Percentiles rank a stretch among this genome's conserved stretches.
These are phyloP conservation scores for Populus euphratica DNA, from an alignment of 345 rosid genomes.

Conservation along the genomic window DNA sequence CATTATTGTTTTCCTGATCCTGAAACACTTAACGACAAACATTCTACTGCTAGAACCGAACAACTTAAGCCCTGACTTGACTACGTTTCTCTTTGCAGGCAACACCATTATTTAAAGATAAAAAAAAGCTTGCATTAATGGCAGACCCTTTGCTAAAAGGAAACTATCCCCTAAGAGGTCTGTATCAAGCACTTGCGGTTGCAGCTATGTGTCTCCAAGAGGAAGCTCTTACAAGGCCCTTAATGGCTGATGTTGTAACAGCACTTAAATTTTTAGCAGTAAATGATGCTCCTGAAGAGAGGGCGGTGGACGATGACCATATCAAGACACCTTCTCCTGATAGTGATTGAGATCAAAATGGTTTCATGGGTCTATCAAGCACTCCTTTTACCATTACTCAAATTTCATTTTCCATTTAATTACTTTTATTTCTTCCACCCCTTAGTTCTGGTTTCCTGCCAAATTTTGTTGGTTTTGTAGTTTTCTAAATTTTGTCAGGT, in stretches of 20 bases:
- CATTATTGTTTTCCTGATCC: too few relatives aligned
- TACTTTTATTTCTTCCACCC: too few relatives aligned
- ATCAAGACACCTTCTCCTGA: background rate
- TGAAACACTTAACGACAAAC: too few relatives aligned
- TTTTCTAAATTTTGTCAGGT: too few relatives aligned
- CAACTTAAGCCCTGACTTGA: background rate
- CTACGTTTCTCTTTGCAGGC: conserved; percentile 37
- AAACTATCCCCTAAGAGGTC: conserved; percentile 47
- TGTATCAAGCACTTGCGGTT: conserved; percentile 72
- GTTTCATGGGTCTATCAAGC: background rate
- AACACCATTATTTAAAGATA: conserved; percentile 61
- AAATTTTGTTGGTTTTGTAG: too few relatives aligned
- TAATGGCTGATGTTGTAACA: conserved; percentile 75
- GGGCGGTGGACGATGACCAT: background rate
- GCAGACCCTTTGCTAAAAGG: conserved; percentile 68
- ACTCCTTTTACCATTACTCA: too few relatives aligned
- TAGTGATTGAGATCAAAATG: background rate
- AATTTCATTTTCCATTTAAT: too few relatives aligned
- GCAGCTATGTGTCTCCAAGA: conserved; percentile 88
- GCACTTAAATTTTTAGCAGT: conserved; percentile 61
- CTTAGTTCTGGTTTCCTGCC: too few relatives aligned
- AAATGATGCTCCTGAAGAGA: conserved; percentile 23
- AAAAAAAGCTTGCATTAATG: conserved; percentile 51
- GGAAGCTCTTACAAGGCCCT: conserved; percentile 56
- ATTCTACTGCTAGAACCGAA: too few relatives aligned